Evolutionary conservation across 2,329 filamentous ascomycete species (phyloP).

Genomic region (Ascomycota sp.): DNA sequence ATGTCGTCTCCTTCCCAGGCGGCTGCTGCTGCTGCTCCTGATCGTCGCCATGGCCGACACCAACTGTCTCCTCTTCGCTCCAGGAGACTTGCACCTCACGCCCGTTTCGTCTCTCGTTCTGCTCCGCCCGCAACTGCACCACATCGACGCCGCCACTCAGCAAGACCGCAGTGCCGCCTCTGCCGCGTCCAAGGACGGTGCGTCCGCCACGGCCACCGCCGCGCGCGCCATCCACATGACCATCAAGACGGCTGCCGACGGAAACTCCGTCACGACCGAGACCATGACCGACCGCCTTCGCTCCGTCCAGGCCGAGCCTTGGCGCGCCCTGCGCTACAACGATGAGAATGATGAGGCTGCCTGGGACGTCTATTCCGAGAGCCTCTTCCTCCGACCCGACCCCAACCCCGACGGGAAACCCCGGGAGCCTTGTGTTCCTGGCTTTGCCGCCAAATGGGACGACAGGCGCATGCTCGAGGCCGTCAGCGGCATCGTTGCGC

Average conservation of each 20-base stretch:
- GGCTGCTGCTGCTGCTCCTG: too few species aligned
- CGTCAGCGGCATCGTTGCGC: slow-evolving; percentile 21
- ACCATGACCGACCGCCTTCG: slow-evolving; percentile 60
- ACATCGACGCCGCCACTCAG: slow-evolving; percentile 70
- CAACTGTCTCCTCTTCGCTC: too few species aligned
- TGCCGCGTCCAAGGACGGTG: slow-evolving; percentile 15
- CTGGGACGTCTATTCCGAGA: slow-evolving; percentile 57
- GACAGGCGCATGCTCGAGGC: slow-evolving; percentile 23
- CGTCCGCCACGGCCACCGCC: slow-evolving; percentile 19
- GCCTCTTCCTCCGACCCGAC: slow-evolving; percentile 27
- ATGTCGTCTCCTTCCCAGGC: slow-evolving; percentile 14
- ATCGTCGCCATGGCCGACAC: too few species aligned
- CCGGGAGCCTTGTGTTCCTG: slow-evolving; percentile 10
- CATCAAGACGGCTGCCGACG: slow-evolving; percentile 55
- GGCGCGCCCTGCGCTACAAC: slow-evolving; percentile 60
- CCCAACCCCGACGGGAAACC: slow-evolving; percentile 2
- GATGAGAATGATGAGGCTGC: slow-evolving; percentile 62
- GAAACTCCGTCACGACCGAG: slow-evolving; percentile 42
- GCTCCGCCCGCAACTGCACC: slow-evolving; percentile 78
- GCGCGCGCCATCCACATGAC: slow-evolving; percentile 72
- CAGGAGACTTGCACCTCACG: slow-evolving; percentile 72
- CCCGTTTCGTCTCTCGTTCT: slow-evolving; percentile 68
- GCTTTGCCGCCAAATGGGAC: slow-evolving; percentile 20
- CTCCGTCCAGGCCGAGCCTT: slow-evolving; percentile 60
- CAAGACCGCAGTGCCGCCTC: slow-evolving; percentile 31